A percentile compares a stretch with the other conserved stretches of the same genome.
Evolutionary conservation across 2,329 filamentous ascomycete genomes (phyloP).

Genomic region (Calcarisporium arbuscula): DNA sequence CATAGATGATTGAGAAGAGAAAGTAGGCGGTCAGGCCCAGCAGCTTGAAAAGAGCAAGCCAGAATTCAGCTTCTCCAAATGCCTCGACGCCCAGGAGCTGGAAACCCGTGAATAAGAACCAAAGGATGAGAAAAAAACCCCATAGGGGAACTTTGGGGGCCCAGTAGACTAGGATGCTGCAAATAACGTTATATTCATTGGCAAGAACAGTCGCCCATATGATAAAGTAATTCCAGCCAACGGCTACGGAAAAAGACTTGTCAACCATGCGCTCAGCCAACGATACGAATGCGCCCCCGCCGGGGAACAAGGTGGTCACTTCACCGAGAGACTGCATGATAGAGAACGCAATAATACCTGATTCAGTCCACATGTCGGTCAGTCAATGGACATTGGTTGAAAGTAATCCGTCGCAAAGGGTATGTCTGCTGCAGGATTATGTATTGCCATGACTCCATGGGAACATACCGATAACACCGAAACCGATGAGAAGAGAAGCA

Average conservation of each 20-base stretch:
- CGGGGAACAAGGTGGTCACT: constrained; percentile 66
- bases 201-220: constrained; percentile 61
- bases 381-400: too few relatives aligned
- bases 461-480: constrained; percentile 54
- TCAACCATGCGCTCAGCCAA: constrained; percentile 67
- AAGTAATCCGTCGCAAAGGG: too few relatives aligned
- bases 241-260: constrained; percentile 59
- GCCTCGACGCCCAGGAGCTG: constrained; percentile 67
- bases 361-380: too few relatives aligned
- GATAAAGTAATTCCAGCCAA: constrained; percentile 68
- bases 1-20: constrained; percentile 67
- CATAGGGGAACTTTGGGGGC: constrained; percentile 52
- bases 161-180: constrained; percentile 62
- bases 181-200: constrained; percentile 66
- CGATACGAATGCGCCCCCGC: constrained; percentile 64
- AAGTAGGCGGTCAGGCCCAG: constrained; percentile 65
- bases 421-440: too few relatives aligned
- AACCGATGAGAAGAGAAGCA: constrained; percentile 66
- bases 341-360: constrained; percentile 54
- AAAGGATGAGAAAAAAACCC: constrained; percentile 70
- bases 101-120: constrained; percentile 61
- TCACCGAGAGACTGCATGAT: constrained; percentile 72
- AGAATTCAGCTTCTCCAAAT: constrained; percentile 76
- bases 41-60: constrained; percentile 69
- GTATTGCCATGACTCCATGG: not conserved